Evolutionary conservation across 2,329 filamentous ascomycete species (phyloP), one percentile per base, ranked within the genome.

Genomic region (Aspergillus uvarum): DNA sequence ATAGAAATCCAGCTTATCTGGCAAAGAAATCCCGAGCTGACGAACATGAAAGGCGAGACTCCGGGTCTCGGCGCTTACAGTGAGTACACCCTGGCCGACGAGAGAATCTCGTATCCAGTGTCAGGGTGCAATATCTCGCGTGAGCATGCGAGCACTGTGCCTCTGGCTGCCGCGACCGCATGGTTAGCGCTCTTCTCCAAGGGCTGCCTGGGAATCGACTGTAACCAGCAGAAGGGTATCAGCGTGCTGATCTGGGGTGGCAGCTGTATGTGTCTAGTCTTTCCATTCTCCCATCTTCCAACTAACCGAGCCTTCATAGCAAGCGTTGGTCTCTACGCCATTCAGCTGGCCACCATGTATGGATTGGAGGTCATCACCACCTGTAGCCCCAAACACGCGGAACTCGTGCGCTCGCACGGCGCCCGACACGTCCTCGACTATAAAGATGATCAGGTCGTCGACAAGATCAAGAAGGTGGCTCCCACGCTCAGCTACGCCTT

Each of bases 191-290:
- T 80, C 0, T 80, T 77, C 53, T 79, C 77, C 0, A 71, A 72
- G 47, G 65, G 70, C 2, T 76, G 72, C 42, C 65, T 81, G 8
- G 61, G 61, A n/a, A 74, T 80, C 58, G 53, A 73, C 59, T 59
- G 63, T 32, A 53, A 60, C 3, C 51, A 59, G 3, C 55, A 49
- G 1, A 16, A 51, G 35, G 54, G 47, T 0, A 60, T 50, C 11
- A 68, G 63, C 29, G 65, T 82, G 4, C 67, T 82, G 4, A 69
- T 81, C 14, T 82, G 77, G 76, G 79, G 77, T 22, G 79, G 78
- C 32, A 79, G 77, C 42, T 80, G 21, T 22, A 22, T 22, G 21
- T 22, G 21, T 22, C 21, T 22, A 22, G 2, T 22, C 21, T 22
- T 22, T 22, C 21, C 3, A 22, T 2, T 22, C 21, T 22, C 21